phyloP scores from a whole-genome alignment of 306 rosid genomes.

The Corylus americana region DNA sequence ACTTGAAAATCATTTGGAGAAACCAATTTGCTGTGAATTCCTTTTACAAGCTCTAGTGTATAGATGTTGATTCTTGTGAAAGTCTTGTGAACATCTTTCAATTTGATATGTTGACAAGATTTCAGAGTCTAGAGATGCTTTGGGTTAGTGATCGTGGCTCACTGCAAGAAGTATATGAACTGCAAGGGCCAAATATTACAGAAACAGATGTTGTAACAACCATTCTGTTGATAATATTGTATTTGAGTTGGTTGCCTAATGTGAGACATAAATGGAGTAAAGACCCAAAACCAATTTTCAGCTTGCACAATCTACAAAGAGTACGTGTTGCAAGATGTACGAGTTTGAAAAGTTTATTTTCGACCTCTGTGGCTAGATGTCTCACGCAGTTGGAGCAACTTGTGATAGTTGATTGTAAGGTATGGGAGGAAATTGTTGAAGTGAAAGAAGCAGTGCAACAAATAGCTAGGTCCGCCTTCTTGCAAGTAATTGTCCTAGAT shows the following conservation, averaged over 20 bases:
- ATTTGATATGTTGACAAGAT: background rate
- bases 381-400: conserved; percentile 1
- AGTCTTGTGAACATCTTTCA: conserved; percentile 22
- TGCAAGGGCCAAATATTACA: background rate
- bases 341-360: conserved; percentile 15
- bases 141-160: background rate
- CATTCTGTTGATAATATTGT: background rate
- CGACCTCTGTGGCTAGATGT: background rate
- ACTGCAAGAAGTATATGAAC: background rate
- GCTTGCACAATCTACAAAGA: conserved; percentile 6
- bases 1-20: conserved; percentile 17
- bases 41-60: conserved; percentile 1
- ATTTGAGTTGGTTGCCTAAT: background rate
- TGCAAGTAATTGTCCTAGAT: background rate
- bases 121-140: background rate
- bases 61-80: conserved; percentile 12
- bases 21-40: background rate
- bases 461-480: conserved; percentile 4
- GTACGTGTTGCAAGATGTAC: background rate
- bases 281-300: background rate
- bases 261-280: background rate
- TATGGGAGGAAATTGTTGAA: conserved; percentile 9
- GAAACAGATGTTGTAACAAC: background rate
- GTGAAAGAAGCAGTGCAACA: background rate
- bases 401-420: background rate